A percentile compares a stretch with the other conserved stretches of the same genome.
These are phyloP conservation scores for Carex arenaria DNA, from an alignment of 202 grass and related monocot species.

Conservation along the genomic window DNA sequence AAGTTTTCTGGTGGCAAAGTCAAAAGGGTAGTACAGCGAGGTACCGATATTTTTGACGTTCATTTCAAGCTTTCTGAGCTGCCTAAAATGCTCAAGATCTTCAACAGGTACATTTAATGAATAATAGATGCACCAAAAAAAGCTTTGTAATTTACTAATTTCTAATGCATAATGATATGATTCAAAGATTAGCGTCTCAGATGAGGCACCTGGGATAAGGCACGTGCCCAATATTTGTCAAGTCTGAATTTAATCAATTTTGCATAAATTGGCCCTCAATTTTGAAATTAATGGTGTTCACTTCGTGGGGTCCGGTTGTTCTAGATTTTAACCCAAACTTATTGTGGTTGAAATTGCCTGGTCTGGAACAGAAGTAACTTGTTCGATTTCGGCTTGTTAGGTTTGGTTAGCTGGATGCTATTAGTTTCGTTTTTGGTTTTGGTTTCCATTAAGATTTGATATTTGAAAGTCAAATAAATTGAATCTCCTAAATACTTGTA, in stretches of 20 bases:
- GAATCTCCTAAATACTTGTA: neutral
- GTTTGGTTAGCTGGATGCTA: neutral
- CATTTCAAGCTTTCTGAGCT: conserved; percentile 22
- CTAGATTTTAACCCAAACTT: neutral
- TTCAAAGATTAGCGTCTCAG: neutral
- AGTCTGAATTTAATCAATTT: neutral
- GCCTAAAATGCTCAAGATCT: conserved; percentile 19
- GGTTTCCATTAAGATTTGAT: neutral
- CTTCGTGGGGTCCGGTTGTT: neutral
- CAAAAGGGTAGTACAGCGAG: conserved; percentile 21
- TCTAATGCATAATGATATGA: neutral
- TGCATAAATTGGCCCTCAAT: neutral
- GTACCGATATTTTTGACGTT: conserved; percentile 13
- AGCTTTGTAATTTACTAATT: neutral
- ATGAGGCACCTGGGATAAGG: neutral
- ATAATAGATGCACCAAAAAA: neutral
- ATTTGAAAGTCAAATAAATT: neutral
- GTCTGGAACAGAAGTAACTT: neutral
- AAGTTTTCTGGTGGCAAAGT: neutral
- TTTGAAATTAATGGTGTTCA: neutral
- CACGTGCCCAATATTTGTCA: neutral
- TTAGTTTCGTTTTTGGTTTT: neutral
- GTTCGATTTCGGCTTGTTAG: neutral
- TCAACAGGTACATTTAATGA: conserved; percentile 30
- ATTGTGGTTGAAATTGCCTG: neutral